Conservation (phyloP, 352 stramenopile species). For the Phytophthora rubi region DNA sequence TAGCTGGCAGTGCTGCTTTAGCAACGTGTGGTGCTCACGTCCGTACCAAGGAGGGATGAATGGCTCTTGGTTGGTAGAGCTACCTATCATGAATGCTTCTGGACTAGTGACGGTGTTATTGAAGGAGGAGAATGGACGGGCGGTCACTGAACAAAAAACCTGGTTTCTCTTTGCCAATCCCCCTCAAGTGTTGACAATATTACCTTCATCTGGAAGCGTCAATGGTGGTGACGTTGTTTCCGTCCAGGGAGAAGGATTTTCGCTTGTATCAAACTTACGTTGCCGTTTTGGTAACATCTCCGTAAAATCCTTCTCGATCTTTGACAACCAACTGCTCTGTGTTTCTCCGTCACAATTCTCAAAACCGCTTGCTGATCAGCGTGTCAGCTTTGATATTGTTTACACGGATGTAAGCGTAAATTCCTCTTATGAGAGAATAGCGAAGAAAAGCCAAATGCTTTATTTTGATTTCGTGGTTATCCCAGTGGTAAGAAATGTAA, state of each 20-base stretch:
- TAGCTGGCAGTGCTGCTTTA: slow-evolving; percentile 51
- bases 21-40: slow-evolving; percentile 26
- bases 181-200: slow-evolving; percentile 36
- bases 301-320: slow-evolving; percentile 18
- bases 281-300: slow-evolving; percentile 41
- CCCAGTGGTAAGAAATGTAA: slow-evolving; percentile 30
- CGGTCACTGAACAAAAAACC: slow-evolving; percentile 15
- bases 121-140: neutral
- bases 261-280: slow-evolving; percentile 14
- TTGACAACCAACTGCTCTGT: slow-evolving; percentile 44
- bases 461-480: slow-evolving; percentile 36
- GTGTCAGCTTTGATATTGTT: slow-evolving; percentile 29
- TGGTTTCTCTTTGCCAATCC: slow-evolving; percentile 46
- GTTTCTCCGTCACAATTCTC: slow-evolving; percentile 18
- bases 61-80: slow-evolving; percentile 19
- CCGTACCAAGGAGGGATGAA: slow-evolving; percentile 6
- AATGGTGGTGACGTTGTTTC: slow-evolving; percentile 34
- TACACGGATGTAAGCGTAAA: slow-evolving; percentile 9
- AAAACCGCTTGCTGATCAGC: neutral
- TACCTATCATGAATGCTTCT: slow-evolving; percentile 21
- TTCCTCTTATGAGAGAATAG: slow-evolving; percentile 5
- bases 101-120: slow-evolving; percentile 37
- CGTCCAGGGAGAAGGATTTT: slow-evolving; percentile 40
- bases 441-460: slow-evolving; percentile 6
- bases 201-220: slow-evolving; percentile 18